Conservation (phyloP, 208 protist species). For the Blastocrithidia nonstop region DNA sequence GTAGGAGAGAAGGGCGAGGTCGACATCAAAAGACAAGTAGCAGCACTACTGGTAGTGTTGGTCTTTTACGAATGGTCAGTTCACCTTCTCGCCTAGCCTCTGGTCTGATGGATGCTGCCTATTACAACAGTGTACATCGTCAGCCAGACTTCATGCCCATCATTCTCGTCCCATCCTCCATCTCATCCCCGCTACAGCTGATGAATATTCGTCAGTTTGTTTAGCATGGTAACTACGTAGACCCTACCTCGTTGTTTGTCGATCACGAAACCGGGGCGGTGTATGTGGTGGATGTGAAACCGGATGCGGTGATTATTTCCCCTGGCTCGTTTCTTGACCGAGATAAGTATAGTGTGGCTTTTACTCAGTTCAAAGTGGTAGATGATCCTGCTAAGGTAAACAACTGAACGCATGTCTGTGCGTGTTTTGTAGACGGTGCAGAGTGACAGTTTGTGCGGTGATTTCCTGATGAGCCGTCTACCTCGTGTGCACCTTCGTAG, state of each 20-base stretch:
- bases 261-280: conserved; percentile 46
- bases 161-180: conserved; percentile 52
- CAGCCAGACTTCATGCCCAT: conserved; percentile 73
- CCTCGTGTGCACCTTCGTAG: conserved; percentile 23
- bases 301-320: conserved; percentile 45
- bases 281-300: conserved; percentile 56
- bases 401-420: conserved; percentile 77
- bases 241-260: conserved; percentile 52
- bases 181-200: conserved; percentile 64
- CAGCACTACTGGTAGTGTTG: conserved; percentile 1
- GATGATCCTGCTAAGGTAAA: conserved; percentile 55
- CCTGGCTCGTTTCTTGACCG: conserved; percentile 54
- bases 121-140: conserved; percentile 21
- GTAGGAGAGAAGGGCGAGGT: too few relatives aligned
- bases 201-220: conserved; percentile 74
- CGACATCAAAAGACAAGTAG: too few relatives aligned
- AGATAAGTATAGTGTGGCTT: conserved; percentile 50
- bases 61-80: too few relatives aligned
- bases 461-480: conserved; percentile 23
- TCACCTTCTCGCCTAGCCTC: conserved; percentile 15
- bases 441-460: conserved; percentile 65
- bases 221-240: conserved; percentile 58
- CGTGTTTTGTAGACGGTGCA: conserved; percentile 59
- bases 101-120: conserved; percentile 21
- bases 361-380: conserved; percentile 55